Percentiles rank a stretch among this genome's conserved stretches.
phyloP scores from a whole-genome alignment of 768 basidiomycete species.

The Mycena rosella region DNA sequence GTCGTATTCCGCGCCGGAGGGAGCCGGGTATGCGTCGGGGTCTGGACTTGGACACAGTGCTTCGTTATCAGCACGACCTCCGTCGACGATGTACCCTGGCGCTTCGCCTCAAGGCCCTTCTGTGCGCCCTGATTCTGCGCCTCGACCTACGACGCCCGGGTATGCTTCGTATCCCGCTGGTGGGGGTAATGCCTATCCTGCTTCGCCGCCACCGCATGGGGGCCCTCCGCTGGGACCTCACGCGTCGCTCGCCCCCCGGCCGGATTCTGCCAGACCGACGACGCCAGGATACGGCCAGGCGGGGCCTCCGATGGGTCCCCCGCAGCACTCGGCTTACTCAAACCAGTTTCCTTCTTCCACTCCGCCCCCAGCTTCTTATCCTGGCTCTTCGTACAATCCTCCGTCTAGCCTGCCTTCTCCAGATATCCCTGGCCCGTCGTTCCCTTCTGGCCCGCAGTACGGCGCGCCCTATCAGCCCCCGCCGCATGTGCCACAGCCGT shows the following conservation, averaged over 20 bases:
- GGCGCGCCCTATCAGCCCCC: constrained; percentile 4
- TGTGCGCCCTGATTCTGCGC: constrained; percentile 26
- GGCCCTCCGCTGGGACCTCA: constrained; percentile 1
- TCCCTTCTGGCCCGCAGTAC: constrained; percentile 23
- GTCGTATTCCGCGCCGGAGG: constrained; percentile 7
- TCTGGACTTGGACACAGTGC: constrained; percentile 15
- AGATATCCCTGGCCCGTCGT: constrained; percentile 24
- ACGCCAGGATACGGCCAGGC: constrained; percentile 28
- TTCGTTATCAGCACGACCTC: constrained; percentile 22
- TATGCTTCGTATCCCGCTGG: constrained; percentile 26
- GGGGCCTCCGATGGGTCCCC: constrained; percentile 4
- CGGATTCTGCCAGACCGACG: constrained; percentile 28
- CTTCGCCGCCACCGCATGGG: constrained; percentile 23
- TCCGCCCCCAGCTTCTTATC: constrained; percentile 25
- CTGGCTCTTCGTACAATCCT: constrained; percentile 25
- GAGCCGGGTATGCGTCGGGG: constrained; percentile 18
- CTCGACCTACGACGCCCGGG: constrained; percentile 23
- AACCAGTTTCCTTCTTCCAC: constrained; percentile 12
- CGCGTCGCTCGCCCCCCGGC: constrained; percentile 25
- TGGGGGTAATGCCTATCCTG: neutral
- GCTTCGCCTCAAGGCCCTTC: constrained; percentile 18
- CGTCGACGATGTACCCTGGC: constrained; percentile 15
- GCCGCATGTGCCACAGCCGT: neutral
- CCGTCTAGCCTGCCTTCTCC: constrained; percentile 23
- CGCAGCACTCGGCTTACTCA: constrained; percentile 23